phyloP scores from a whole-genome alignment of 305 asterid species.

The Caryopteris hybrid region DNA sequence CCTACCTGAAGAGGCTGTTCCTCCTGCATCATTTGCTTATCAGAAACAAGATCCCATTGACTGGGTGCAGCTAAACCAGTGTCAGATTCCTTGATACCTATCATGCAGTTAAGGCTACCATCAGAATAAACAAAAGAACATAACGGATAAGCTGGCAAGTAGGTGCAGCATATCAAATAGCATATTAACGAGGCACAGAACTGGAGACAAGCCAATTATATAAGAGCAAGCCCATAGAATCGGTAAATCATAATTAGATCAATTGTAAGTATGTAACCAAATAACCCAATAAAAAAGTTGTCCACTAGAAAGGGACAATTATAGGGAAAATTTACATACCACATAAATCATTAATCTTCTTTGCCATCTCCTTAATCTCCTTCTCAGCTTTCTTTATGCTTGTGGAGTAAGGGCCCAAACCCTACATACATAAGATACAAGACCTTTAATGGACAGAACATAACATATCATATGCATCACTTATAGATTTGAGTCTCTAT shows the following conservation, averaged over 20 bases:
- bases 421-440: slow-evolving; percentile 40
- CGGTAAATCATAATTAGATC: neutral
- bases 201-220: neutral
- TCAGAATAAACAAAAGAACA: neutral
- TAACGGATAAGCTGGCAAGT: neutral
- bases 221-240: no score
- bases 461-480: neutral
- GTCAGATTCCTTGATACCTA: slow-evolving; percentile 97
- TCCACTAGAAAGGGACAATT: neutral
- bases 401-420: slow-evolving; percentile 77
- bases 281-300: neutral
- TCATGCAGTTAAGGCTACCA: slow-evolving; percentile 23
- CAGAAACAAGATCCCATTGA: slow-evolving; percentile 98
- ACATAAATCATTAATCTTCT: slow-evolving; percentile 83
- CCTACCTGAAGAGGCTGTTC: slow-evolving; percentile 82
- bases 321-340: slow-evolving; percentile 40
- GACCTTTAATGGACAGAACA: slow-evolving; percentile 4
- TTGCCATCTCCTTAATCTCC: slow-evolving; percentile 90
- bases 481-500: neutral
- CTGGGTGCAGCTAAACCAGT: slow-evolving; percentile 97
- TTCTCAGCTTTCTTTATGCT: slow-evolving; percentile 82
- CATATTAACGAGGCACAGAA: neutral
- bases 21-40: slow-evolving; percentile 98
- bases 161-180: neutral
- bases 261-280: neutral